These are phyloP conservation scores for Stachybotrys echinatus DNA, from an alignment of 2,329 filamentous ascomycete species.

Conservation along the genomic window DNA sequence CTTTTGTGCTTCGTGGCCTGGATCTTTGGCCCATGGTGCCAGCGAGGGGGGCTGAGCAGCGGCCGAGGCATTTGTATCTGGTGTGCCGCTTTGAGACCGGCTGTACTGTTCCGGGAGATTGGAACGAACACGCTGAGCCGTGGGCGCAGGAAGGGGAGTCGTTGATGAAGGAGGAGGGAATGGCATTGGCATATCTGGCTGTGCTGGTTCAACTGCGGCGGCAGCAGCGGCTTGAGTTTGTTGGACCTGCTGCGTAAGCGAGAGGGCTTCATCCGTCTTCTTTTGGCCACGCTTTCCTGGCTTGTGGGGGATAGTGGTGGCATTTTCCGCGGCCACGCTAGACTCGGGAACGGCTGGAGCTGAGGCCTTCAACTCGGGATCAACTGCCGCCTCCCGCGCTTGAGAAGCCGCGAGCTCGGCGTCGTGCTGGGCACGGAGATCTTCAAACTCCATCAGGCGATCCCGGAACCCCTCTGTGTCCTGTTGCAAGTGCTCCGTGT, in stretches of 20 bases:
- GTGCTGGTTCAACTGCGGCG: conserved; percentile 41
- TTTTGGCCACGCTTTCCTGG: conserved; percentile 22
- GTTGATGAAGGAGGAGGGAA: conserved; percentile 67
- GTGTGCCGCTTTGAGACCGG: conserved; percentile 74
- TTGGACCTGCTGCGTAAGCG: conserved; percentile 79
- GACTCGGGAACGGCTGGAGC: neutral
- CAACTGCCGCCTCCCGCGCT: conserved; percentile 26
- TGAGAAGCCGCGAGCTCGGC: conserved; percentile 36
- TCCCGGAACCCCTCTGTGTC: conserved; percentile 60
- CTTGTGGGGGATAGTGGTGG: conserved; percentile 12
- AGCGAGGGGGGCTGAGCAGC: conserved; percentile 60
- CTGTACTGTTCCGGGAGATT: conserved; percentile 73
- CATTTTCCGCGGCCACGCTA: conserved; percentile 8
- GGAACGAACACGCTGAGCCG: conserved; percentile 77
- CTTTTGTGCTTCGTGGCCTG: conserved; percentile 62
- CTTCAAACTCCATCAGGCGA: conserved; percentile 78
- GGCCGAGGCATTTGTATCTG: conserved; percentile 42
- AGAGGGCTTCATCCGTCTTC: conserved; percentile 44
- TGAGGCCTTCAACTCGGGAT: neutral
- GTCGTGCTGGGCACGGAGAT: conserved; percentile 69
- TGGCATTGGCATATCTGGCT: conserved; percentile 66
- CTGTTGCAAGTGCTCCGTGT: conserved; percentile 42
- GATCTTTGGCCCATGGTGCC: conserved; percentile 93
- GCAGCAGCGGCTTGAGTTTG: conserved; percentile 56
- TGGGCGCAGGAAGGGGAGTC: conserved; percentile 82